These are phyloP conservation scores for Pyrenophora tritici-repentis DNA, from an alignment of 2,329 filamentous ascomycete genomes.

Conservation along the genomic window DNA sequence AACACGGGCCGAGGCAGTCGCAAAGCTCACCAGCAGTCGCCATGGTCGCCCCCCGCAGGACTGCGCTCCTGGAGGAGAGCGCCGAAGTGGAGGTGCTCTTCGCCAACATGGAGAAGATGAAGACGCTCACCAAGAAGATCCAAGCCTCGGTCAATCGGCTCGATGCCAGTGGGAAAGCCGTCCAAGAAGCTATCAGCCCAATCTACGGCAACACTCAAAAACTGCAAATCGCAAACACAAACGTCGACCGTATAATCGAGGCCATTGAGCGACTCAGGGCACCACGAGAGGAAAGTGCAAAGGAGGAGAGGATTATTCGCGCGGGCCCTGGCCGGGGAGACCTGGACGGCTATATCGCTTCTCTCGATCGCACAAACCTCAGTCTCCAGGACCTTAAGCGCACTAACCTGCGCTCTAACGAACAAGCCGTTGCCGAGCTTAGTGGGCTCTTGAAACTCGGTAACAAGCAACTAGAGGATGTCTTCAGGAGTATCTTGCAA, in stretches of 20 bases:
- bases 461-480: constrained; percentile 79
- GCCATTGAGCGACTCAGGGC: constrained; percentile 88
- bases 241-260: constrained; percentile 83
- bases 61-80: constrained; percentile 66
- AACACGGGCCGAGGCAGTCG: constrained; percentile 19
- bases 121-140: constrained; percentile 92
- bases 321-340: constrained; percentile 69
- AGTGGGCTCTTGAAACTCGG: constrained; percentile 77
- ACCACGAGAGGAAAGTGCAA: constrained; percentile 88
- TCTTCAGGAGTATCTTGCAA: constrained; percentile 78
- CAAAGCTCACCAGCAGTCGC: constrained; percentile 27
- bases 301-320: constrained; percentile 89
- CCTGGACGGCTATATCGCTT: constrained; percentile 82
- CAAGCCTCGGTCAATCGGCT: constrained; percentile 82
- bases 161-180: constrained; percentile 85
- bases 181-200: constrained; percentile 88
- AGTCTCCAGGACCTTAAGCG: constrained; percentile 83
- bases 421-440: constrained; percentile 83
- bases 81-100: constrained; percentile 70
- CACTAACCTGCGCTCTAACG: constrained; percentile 90
- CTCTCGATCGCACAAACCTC: constrained; percentile 84
- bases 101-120: constrained; percentile 84
- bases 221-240: constrained; percentile 83
- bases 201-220: constrained; percentile 91
- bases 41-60: constrained; percentile 62